Percentiles rank a stretch among this genome's conserved stretches.
phyloP scores from a whole-genome alignment of 2,329 filamentous ascomycete species.

The Tolypocladium sp. region DNA sequence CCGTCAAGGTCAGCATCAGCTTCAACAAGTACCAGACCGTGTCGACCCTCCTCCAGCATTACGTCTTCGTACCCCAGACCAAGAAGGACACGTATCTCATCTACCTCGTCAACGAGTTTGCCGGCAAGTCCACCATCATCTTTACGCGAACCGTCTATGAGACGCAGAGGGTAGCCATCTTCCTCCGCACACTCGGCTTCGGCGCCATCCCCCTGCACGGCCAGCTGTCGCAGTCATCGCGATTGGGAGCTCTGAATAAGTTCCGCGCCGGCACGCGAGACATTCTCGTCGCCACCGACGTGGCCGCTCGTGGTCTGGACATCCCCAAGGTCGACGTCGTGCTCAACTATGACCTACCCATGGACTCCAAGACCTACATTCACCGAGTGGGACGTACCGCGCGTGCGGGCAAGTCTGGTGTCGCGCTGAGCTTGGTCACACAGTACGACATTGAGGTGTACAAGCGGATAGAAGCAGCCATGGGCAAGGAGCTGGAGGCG shows the following conservation, averaged over 20 bases:
- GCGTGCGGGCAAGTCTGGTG: conserved; percentile 74
- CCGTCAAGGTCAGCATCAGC: conserved; percentile 73
- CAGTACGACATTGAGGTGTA: conserved; percentile 83
- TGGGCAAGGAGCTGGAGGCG: conserved; percentile 67
- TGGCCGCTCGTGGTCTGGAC: conserved; percentile 87
- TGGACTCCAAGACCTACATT: conserved; percentile 83
- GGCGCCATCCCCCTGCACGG: conserved; percentile 89
- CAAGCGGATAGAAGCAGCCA: conserved; percentile 69
- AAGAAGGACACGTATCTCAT: conserved; percentile 88
- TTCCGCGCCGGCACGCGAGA: conserved; percentile 74
- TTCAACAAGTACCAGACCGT: conserved; percentile 86
- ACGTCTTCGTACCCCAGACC: conserved; percentile 76
- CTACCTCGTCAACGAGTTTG: conserved; percentile 75
- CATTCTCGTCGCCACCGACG: conserved; percentile 86
- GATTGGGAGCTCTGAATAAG: conserved; percentile 81
- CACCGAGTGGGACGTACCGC: conserved; percentile 85
- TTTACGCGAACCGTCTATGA: conserved; percentile 92
- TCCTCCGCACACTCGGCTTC: conserved; percentile 78
- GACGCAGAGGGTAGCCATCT: conserved; percentile 73
- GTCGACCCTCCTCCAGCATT: conserved; percentile 76
- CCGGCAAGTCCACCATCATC: conserved; percentile 78
- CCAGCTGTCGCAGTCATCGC: conserved; percentile 78
- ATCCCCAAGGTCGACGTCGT: conserved; percentile 87
- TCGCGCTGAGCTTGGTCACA: conserved; percentile 72
- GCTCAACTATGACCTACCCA: conserved; percentile 75